phyloP scores from a whole-genome alignment of 192 early-diverging fungal species.

The Spizellomyces sp. region DNA sequence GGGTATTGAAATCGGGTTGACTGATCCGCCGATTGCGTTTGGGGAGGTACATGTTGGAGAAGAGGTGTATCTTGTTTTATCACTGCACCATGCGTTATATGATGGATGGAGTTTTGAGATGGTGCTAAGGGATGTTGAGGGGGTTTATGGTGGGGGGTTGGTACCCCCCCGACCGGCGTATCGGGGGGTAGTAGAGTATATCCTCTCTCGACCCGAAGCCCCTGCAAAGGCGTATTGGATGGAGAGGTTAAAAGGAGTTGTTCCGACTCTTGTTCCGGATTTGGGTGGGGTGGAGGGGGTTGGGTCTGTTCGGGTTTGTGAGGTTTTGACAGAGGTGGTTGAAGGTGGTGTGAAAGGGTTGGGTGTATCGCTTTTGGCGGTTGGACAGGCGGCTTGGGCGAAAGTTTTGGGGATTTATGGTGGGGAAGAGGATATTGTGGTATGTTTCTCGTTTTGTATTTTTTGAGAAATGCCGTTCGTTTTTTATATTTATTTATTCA shows the following conservation, averaged over 20 bases:
- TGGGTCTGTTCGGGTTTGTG: neutral
- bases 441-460: neutral
- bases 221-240: slow-evolving; percentile 12
- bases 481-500: neutral
- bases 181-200: slow-evolving; percentile 1
- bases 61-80: slow-evolving; percentile 1
- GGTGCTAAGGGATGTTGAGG: slow-evolving; percentile 30
- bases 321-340: neutral
- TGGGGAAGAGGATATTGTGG: slow-evolving; percentile 21
- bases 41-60: neutral
- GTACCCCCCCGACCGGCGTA: neutral
- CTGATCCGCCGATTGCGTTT: neutral
- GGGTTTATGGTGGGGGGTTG: neutral
- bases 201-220: neutral
- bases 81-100: slow-evolving; percentile 39
- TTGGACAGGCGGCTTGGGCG: slow-evolving; percentile 21
- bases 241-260: neutral
- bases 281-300: neutral
- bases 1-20: neutral
- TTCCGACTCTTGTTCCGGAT: slow-evolving; percentile 9
- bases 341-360: neutral
- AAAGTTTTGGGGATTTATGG: slow-evolving; percentile 14
- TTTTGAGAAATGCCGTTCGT: neutral
- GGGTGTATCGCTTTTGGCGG: slow-evolving; percentile 11
- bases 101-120: slow-evolving; percentile 38